Evolutionary conservation across 2,329 filamentous ascomycete species (phyloP).

Genomic region (Sporothrix pseudoabietina): DNA sequence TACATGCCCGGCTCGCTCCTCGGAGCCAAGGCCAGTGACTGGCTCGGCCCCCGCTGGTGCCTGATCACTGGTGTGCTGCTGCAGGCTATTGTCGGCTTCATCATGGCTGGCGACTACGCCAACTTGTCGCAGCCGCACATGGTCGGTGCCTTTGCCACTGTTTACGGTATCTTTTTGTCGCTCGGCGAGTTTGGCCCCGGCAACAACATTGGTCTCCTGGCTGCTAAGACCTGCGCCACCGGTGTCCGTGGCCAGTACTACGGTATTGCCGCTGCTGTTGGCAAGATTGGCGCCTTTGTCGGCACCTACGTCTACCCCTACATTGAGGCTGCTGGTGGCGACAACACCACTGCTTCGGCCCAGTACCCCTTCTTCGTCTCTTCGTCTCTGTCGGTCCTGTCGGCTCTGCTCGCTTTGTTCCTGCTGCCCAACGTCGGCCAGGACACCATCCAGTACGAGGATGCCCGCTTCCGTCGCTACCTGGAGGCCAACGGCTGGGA

Average conservation of each 20-base stretch:
- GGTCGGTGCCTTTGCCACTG: conserved; percentile 74
- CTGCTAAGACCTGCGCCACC: conserved; percentile 85
- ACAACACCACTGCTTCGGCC: conserved; percentile 59
- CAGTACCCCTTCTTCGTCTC: conserved; percentile 93
- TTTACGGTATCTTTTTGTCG: conserved; percentile 77
- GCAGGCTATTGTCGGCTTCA: conserved; percentile 80
- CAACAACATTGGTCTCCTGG: conserved; percentile 86
- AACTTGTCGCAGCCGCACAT: conserved; percentile 67
- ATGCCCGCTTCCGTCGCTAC: conserved; percentile 72
- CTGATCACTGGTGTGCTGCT: conserved; percentile 69
- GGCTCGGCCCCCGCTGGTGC: conserved; percentile 74
- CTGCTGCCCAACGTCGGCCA: conserved; percentile 77
- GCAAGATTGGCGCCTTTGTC: conserved; percentile 81
- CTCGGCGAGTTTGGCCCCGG: conserved; percentile 83
- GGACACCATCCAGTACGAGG: conserved; percentile 81
- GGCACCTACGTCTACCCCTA: conserved; percentile 82
- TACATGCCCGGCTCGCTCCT: conserved; percentile 81
- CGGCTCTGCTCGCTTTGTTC: conserved; percentile 65
- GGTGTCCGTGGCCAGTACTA: conserved; percentile 80
- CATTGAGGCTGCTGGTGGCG: conserved; percentile 63
- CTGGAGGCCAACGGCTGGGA: conserved; percentile 77
- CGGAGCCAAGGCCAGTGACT: conserved; percentile 76
- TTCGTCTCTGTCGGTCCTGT: conserved; percentile 73
- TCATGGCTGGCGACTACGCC: conserved; percentile 80
- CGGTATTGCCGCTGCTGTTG: conserved; percentile 69